Conservation (phyloP, 2,329 filamentous ascomycete species). For the Talaromyces sp. region DNA sequence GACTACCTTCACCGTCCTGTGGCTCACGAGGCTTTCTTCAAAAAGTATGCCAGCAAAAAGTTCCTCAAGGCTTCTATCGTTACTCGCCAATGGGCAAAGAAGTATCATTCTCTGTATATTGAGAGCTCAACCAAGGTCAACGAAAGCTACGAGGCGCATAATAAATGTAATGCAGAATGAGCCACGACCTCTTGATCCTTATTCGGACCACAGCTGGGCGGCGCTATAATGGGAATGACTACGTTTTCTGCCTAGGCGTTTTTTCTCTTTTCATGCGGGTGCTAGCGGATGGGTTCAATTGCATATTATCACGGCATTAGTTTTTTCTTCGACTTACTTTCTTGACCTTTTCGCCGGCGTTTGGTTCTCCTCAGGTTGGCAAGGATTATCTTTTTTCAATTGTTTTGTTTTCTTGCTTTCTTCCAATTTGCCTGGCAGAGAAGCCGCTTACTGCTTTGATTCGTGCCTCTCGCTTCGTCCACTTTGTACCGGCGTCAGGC, state of each 20-base stretch:
- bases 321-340: slow-evolving; percentile 12
- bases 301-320: slow-evolving; percentile 38
- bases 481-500: neutral
- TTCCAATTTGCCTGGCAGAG: neutral
- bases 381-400: neutral
- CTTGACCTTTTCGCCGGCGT: slow-evolving; percentile 11
- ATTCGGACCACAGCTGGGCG: slow-evolving; percentile 8
- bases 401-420: neutral
- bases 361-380: slow-evolving; percentile 12
- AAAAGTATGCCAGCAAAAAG: slow-evolving; percentile 99
- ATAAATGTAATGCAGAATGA: slow-evolving; percentile 5
- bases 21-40: slow-evolving; percentile 95
- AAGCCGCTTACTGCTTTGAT: neutral
- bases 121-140: slow-evolving; percentile 23
- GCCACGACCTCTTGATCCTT: slow-evolving; percentile 13
- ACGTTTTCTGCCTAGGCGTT: slow-evolving; percentile 16
- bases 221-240: slow-evolving; percentile 11
- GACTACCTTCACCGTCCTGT: slow-evolving; percentile 91
- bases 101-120: slow-evolving; percentile 50
- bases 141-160: slow-evolving; percentile 22
- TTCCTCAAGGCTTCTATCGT: slow-evolving; percentile 96
- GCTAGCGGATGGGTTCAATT: slow-evolving; percentile 19
- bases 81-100: slow-evolving; percentile 89
- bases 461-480: neutral
- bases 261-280: slow-evolving; percentile 15